These are phyloP conservation scores for Golubevia sp. DNA, from an alignment of 1,284 basidiomycete genomes.

Conservation along the genomic window DNA sequence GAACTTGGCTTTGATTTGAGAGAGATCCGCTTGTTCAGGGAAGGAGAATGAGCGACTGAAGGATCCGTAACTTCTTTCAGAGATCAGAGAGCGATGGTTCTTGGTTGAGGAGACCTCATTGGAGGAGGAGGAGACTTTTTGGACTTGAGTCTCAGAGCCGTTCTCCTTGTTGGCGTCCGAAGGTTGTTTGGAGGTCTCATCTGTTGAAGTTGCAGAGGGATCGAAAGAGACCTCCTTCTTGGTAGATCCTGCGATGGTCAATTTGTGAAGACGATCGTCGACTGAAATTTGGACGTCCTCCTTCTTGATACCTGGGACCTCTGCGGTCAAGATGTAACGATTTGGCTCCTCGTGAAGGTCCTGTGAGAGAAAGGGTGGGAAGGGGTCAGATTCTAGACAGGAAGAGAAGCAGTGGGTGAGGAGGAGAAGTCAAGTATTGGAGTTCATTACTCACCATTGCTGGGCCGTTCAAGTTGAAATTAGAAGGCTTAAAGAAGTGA, in stretches of 20 bases:
- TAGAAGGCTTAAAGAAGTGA: not conserved
- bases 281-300: conserved; percentile 36
- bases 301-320: conserved; percentile 35
- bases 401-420: no score
- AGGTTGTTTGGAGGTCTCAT: conserved; percentile 1
- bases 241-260: conserved; percentile 32
- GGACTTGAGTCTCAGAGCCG: not conserved
- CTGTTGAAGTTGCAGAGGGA: not conserved
- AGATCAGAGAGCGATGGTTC: conserved; percentile 19
- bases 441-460: not conserved
- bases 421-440: not conserved
- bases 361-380: not conserved
- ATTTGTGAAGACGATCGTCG: conserved; percentile 26
- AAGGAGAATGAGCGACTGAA: conserved; percentile 40
- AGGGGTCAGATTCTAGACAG: no score
- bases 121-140: not conserved
- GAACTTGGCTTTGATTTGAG: conserved; percentile 33
- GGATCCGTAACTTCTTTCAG: conserved; percentile 32
- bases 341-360: conserved; percentile 31
- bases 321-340: conserved; percentile 26
- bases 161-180: conserved; percentile 1
- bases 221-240: conserved; percentile 24
- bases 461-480: not conserved
- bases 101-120: conserved; percentile 9
- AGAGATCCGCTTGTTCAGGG: conserved; percentile 24